Evolutionary conservation across 1,139 yeast genomes (phyloP).

Genomic region (Groenewaldozyma auringiensis): DNA sequence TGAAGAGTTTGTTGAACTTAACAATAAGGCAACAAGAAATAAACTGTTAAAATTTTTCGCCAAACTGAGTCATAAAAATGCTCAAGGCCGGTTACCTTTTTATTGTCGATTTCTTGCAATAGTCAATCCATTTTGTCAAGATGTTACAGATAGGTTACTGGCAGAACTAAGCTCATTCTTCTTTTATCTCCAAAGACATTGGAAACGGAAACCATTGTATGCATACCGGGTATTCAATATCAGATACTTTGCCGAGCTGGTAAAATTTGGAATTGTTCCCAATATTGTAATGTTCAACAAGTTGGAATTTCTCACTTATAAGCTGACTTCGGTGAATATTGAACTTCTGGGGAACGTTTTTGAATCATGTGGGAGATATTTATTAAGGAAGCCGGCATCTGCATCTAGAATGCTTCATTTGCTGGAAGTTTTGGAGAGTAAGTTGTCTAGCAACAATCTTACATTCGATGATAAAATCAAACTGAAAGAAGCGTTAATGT

Average conservation of each 20-base stretch:
- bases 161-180: slow-evolving; percentile 42
- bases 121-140: slow-evolving; percentile 43
- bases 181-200: slow-evolving; percentile 20
- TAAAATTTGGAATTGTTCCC: slow-evolving; percentile 73
- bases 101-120: slow-evolving; percentile 66
- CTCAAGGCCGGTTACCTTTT: slow-evolving; percentile 30
- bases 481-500: slow-evolving; percentile 50
- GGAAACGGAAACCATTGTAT: slow-evolving; percentile 17
- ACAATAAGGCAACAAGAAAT: slow-evolving; percentile 68
- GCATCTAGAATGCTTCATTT: slow-evolving; percentile 53
- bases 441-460: slow-evolving; percentile 45
- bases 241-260: slow-evolving; percentile 62
- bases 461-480: slow-evolving; percentile 51
- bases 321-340: slow-evolving; percentile 22
- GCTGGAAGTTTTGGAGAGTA: slow-evolving; percentile 48
- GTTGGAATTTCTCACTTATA: slow-evolving; percentile 40
- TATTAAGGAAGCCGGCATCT: slow-evolving; percentile 57
- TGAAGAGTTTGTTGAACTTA: slow-evolving; percentile 48
- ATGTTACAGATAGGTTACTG: slow-evolving; percentile 49
- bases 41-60: slow-evolving; percentile 51
- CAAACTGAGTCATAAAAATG: slow-evolving; percentile 22
- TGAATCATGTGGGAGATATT: slow-evolving; percentile 66
- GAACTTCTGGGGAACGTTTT: slow-evolving; percentile 42
- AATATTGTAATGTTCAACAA: slow-evolving; percentile 64
- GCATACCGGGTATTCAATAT: slow-evolving; percentile 42